phyloP scores from a whole-genome alignment of 1,139 yeast species.

The Cylindricascospora bacillispora region DNA sequence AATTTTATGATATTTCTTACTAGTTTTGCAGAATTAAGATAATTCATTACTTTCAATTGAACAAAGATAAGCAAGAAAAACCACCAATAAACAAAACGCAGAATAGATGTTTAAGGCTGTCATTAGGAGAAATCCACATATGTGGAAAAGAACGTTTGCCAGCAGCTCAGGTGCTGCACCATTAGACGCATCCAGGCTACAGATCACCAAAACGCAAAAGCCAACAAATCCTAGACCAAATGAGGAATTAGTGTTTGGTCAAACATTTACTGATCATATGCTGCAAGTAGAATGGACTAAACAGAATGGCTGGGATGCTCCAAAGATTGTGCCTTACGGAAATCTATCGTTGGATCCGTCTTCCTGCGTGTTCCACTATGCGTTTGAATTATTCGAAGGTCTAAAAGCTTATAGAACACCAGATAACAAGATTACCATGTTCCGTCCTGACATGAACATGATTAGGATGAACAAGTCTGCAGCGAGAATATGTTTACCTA shows the following conservation, averaged over 20 bases:
- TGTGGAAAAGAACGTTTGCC: no score
- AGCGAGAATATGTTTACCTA: slow-evolving; percentile 74
- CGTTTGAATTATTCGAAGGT: slow-evolving; percentile 90
- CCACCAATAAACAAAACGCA: no score
- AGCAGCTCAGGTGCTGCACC: no score
- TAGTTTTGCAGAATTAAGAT: no score
- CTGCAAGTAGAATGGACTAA: slow-evolving; percentile 71
- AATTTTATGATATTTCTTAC: no score
- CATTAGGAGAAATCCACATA: no score
- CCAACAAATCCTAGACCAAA: slow-evolving; percentile 61
- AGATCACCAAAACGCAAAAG: slow-evolving; percentile 39
- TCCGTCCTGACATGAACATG: slow-evolving; percentile 90
- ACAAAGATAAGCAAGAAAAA: no score
- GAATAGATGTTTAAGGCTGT: no score
- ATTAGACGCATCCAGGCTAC: slow-evolving; percentile 58
- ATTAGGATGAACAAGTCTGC: slow-evolving; percentile 81
- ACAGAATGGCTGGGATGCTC: slow-evolving; percentile 69
- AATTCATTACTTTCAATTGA: no score
- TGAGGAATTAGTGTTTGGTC: slow-evolving; percentile 71
- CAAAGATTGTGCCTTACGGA: slow-evolving; percentile 75
- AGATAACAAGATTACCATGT: slow-evolving; percentile 60
- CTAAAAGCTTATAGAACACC: slow-evolving; percentile 78
- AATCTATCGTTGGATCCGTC: slow-evolving; percentile 70
- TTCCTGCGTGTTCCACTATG: slow-evolving; percentile 82
- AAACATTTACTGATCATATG: slow-evolving; percentile 81